A percentile compares a stretch with the other conserved stretches of the same genome.
phyloP scores from a whole-genome alignment of 805 yeast genomes.

The Yarrowia deformans region DNA sequence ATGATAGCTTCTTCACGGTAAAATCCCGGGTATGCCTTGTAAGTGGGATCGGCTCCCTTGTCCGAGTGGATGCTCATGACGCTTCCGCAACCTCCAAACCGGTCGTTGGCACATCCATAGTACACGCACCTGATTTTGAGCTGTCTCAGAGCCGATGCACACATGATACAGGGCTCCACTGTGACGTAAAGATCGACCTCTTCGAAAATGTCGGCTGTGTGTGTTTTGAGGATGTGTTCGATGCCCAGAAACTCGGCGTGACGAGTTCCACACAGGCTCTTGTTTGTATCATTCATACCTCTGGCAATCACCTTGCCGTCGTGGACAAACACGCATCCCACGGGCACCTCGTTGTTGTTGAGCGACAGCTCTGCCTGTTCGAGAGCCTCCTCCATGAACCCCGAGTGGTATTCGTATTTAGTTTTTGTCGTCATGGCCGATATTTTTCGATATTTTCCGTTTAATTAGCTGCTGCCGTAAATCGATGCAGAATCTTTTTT shows the following conservation, averaged over 20 bases:
- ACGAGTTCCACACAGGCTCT: conserved; percentile 66
- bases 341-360: conserved; percentile 77
- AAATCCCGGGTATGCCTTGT: conserved; percentile 76
- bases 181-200: conserved; percentile 84
- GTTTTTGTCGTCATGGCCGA: conserved; percentile 3
- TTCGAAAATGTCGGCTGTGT: conserved; percentile 53
- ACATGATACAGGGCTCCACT: conserved; percentile 98
- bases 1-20: conserved; percentile 82
- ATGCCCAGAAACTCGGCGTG: conserved; percentile 94
- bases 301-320: conserved; percentile 64
- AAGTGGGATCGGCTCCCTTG: conserved; percentile 51
- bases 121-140: conserved; percentile 73
- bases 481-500: conserved; percentile 16
- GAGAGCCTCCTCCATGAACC: conserved; percentile 52
- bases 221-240: conserved; percentile 56
- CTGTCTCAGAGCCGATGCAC: conserved; percentile 90
- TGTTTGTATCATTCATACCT: conserved; percentile 88
- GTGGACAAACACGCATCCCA: conserved; percentile 76
- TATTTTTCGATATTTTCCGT: background rate
- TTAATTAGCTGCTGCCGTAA: background rate
- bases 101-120: conserved; percentile 92
- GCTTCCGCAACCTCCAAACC: conserved; percentile 97
- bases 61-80: conserved; percentile 69
- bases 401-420: conserved; percentile 38
- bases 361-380: conserved; percentile 68